Percentiles rank a stretch among this genome's conserved stretches.
Conservation (phyloP, 1,284 basidiomycete genomes). For the Coriolopsis trogii region DNA sequence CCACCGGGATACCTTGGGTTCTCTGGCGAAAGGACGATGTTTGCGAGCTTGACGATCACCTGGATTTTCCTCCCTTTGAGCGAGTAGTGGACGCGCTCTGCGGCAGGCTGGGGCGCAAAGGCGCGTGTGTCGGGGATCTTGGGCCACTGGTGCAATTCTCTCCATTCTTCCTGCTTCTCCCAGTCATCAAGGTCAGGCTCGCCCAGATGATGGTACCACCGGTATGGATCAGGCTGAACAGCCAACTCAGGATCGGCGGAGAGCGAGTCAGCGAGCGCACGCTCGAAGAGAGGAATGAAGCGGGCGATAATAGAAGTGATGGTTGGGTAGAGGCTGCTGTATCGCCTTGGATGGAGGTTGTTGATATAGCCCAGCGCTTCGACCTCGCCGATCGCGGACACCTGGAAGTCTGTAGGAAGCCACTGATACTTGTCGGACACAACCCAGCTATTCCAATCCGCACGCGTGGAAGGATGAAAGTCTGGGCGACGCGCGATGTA, state of each 20-base stretch:
- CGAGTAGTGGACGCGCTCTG: conserved; percentile 2
- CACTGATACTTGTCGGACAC: conserved; percentile 13
- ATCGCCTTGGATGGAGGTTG: conserved; percentile 9
- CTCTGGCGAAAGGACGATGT: conserved; percentile 51
- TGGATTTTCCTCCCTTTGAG: conserved; percentile 38
- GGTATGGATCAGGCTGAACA: not conserved
- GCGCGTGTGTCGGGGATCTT: conserved; percentile 8
- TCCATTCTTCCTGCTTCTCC: conserved; percentile 11
- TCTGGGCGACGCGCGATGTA: not conserved
- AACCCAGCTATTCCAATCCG: not conserved
- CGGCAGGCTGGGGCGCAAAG: conserved; percentile 2
- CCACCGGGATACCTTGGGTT: conserved; percentile 37
- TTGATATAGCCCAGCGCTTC: conserved; percentile 7
- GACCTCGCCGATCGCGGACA: conserved; percentile 6
- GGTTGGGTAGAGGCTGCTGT: conserved; percentile 33
- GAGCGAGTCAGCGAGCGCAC: conserved; percentile 24
- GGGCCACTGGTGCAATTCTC: conserved; percentile 12
- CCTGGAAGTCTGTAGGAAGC: conserved; percentile 22
- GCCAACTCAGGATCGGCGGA: not conserved
- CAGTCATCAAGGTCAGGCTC: not conserved
- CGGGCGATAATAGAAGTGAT: conserved; percentile 36
- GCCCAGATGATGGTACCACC: conserved; percentile 1
- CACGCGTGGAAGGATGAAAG: not conserved
- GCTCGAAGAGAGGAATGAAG: conserved; percentile 41
- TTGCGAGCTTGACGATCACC: conserved; percentile 55